phyloP scores from a whole-genome alignment of 345 rosid species.

The Aquilaria yunnanensis region DNA sequence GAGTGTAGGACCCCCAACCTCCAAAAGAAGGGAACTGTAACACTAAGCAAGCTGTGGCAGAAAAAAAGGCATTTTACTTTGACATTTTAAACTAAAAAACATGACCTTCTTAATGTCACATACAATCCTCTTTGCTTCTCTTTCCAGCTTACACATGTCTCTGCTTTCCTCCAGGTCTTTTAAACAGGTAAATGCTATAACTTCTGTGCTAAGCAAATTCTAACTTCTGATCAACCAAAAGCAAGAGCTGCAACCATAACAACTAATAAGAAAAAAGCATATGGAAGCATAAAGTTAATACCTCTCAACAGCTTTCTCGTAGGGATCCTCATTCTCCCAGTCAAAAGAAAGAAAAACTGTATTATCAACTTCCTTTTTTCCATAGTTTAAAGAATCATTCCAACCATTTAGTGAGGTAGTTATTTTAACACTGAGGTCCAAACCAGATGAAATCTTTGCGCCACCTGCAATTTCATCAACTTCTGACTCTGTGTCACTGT shows the following conservation, averaged over 20 bases:
- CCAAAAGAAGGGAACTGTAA: too few relatives aligned
- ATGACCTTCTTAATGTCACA: too few relatives aligned
- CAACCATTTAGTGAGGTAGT: constrained; percentile 29
- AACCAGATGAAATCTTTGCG: constrained; percentile 28
- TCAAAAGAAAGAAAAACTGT: constrained; percentile 83
- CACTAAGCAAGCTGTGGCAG: too few relatives aligned
- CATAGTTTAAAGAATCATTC: constrained; percentile 34
- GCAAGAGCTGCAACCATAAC: constrained; percentile 2
- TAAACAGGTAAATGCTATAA: neutral
- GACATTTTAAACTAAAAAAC: too few relatives aligned
- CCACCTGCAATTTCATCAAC: constrained; percentile 48
- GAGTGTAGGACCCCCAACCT: too few relatives aligned
- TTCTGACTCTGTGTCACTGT: constrained; percentile 71
- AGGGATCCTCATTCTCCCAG: constrained; percentile 89
- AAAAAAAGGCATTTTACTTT: too few relatives aligned
- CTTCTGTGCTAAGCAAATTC: constrained; percentile 2
- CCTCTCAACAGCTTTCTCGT: constrained; percentile 88
- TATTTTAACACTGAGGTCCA: constrained; percentile 42
- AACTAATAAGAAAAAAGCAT: neutral
- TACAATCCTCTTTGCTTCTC: too few relatives aligned
- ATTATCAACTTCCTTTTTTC: constrained; percentile 43
- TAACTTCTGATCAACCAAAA: neutral
- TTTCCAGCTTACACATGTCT: too few relatives aligned
- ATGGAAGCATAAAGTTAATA: constrained; percentile 18
- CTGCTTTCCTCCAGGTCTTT: too few relatives aligned